These are phyloP conservation scores for Saccharomyces pastorianus DNA, from an alignment of 1,139 yeast genomes.

Conservation along the genomic window DNA sequence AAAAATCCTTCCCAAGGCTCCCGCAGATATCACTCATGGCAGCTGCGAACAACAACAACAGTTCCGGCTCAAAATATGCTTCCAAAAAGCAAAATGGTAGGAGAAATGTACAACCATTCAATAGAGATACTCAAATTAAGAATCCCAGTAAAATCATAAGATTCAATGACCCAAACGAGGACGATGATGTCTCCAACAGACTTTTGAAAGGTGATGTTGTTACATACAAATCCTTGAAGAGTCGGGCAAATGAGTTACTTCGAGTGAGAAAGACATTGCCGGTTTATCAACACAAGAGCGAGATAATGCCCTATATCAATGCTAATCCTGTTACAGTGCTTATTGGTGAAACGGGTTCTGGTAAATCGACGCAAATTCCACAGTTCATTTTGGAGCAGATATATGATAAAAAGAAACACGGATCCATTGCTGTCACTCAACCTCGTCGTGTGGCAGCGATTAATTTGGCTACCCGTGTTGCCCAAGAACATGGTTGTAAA, in stretches of 20 bases:
- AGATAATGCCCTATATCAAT: conserved; percentile 48
- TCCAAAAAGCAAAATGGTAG: conserved; percentile 3
- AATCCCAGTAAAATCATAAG: conserved; percentile 8
- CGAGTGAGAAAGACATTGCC: conserved; percentile 57
- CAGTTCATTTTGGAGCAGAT: conserved; percentile 58
- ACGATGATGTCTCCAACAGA: conserved; percentile 12
- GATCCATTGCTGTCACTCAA: conserved; percentile 82
- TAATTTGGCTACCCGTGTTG: conserved; percentile 84
- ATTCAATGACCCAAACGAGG: conserved; percentile 21
- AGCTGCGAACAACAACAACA: neutral
- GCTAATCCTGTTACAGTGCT: conserved; percentile 64
- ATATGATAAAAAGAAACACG: conserved; percentile 27
- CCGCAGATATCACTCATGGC: neutral
- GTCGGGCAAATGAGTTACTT: conserved; percentile 43
- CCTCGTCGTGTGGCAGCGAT: conserved; percentile 98
- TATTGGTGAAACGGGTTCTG: conserved; percentile 97
- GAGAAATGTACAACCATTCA: conserved; percentile 10
- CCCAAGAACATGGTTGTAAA: conserved; percentile 73
- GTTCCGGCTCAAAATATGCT: neutral
- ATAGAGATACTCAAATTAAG: conserved; percentile 4
- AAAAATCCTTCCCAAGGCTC: conserved; percentile 1
- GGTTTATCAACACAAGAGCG: conserved; percentile 62
- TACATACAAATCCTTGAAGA: conserved; percentile 25
- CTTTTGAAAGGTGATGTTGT: conserved; percentile 11
- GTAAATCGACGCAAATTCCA: conserved; percentile 96